These are phyloP conservation scores for Nakataea oryzae DNA, from an alignment of 2,329 filamentous ascomycete species.

Conservation along the genomic window DNA sequence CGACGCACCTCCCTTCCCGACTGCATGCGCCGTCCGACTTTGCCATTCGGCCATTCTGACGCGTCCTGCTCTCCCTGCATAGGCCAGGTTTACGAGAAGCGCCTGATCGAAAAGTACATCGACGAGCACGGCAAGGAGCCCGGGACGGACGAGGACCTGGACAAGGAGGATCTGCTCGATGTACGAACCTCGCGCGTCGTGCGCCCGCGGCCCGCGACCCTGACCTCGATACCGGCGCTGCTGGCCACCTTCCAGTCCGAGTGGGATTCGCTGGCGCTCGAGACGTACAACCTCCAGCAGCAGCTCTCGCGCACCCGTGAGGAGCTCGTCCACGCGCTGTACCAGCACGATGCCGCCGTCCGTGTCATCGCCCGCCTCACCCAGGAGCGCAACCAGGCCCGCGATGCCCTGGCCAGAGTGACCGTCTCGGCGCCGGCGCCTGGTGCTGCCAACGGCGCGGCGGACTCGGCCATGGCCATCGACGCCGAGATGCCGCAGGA, in stretches of 20 bases:
- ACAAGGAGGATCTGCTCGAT: conserved; percentile 75
- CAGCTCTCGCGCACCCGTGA: conserved; percentile 83
- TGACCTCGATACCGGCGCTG: conserved; percentile 92
- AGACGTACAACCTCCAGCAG: conserved; percentile 84
- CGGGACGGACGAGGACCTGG: conserved; percentile 75
- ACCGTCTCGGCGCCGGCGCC: conserved; percentile 43
- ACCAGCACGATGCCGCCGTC: conserved; percentile 95
- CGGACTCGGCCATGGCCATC: conserved; percentile 76
- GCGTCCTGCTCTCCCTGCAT: conserved; percentile 3
- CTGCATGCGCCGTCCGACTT: not conserved
- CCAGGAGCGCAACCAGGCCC: conserved; percentile 86
- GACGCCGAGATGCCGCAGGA: conserved; percentile 70
- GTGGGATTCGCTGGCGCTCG: conserved; percentile 89
- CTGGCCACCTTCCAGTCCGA: conserved; percentile 95
- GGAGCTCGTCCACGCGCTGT: conserved; percentile 86
- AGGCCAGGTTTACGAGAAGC: conserved; percentile 90
- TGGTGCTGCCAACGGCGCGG: not conserved
- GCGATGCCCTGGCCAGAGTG: conserved; percentile 78
- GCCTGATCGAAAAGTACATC: conserved; percentile 90
- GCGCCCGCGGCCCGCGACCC: conserved; percentile 78
- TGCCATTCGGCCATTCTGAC: conserved; percentile 8
- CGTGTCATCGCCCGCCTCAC: conserved; percentile 85
- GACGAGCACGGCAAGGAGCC: conserved; percentile 90
- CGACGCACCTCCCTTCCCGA: no score
- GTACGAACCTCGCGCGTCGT: conserved; percentile 77